Percentiles rank a stretch among this genome's conserved stretches.
Evolutionary conservation across 2,329 filamentous ascomycete species (phyloP).

Genomic region (Phaeosphaeria sp.): DNA sequence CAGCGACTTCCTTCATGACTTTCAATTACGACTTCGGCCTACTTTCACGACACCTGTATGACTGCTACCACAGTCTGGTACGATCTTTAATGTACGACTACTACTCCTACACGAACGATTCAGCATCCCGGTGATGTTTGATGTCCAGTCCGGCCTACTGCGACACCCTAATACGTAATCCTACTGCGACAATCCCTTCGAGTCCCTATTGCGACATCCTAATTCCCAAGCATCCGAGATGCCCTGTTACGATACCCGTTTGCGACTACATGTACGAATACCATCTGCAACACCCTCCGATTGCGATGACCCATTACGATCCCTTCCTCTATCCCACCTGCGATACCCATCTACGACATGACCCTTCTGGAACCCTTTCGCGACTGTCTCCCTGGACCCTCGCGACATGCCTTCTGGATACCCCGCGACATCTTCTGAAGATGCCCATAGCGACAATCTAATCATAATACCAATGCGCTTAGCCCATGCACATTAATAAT

Average conservation of each 20-base stretch:
- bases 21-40: slow-evolving; percentile 12
- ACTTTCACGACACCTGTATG: slow-evolving; percentile 21
- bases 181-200: slow-evolving; percentile 18
- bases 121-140: slow-evolving; percentile 32
- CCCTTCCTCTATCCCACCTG: slow-evolving; percentile 5
- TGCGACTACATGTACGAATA: slow-evolving; percentile 24
- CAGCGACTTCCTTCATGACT: slow-evolving; percentile 12
- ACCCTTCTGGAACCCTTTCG: slow-evolving; percentile 3
- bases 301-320: slow-evolving; percentile 10
- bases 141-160: slow-evolving; percentile 16
- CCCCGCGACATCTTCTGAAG: slow-evolving; percentile 17
- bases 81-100: slow-evolving; percentile 37
- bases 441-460: slow-evolving; percentile 31
- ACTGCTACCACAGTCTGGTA: slow-evolving; percentile 17
- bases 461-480: slow-evolving; percentile 14
- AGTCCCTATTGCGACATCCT: slow-evolving; percentile 19
- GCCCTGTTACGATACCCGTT: slow-evolving; percentile 20
- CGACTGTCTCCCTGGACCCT: slow-evolving; percentile 7
- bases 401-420: too few relatives aligned
- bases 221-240: slow-evolving; percentile 10
- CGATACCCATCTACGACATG: neutral
- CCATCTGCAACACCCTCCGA: neutral
- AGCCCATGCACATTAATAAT: slow-evolving; percentile 16
- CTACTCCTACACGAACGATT: slow-evolving; percentile 21
- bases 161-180: slow-evolving; percentile 17